A percentile compares a stretch with the other conserved stretches of the same genome.
Evolutionary conservation across 352 stramenopile genomes (phyloP).

Genomic region (Globisporangium solare): DNA sequence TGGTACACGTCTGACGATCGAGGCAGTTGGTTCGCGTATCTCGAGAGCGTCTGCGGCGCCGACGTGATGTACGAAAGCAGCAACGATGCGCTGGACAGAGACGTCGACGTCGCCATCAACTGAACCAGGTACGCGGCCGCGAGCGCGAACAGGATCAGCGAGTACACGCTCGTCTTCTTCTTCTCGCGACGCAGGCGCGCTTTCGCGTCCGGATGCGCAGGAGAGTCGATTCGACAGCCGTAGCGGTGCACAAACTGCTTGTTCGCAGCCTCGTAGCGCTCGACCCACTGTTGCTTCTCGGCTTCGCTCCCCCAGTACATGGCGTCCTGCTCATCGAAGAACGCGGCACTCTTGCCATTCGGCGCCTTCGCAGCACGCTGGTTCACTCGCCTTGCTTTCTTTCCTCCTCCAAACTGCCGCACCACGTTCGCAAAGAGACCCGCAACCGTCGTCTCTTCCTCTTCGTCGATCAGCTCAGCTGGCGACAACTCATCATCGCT

Average conservation of each 20-base stretch:
- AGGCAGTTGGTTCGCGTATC: neutral
- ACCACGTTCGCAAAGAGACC: slow-evolving; percentile 14
- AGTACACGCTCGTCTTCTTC: slow-evolving; percentile 16
- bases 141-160: slow-evolving; percentile 22
- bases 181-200: slow-evolving; percentile 22
- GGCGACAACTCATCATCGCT: slow-evolving; percentile 3
- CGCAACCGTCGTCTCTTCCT: slow-evolving; percentile 8
- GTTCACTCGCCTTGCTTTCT: neutral
- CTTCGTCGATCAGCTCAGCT: slow-evolving; percentile 8
- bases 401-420: slow-evolving; percentile 3
- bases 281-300: slow-evolving; percentile 27
- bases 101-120: slow-evolving; percentile 15
- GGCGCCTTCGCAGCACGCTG: neutral
- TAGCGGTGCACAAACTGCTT: slow-evolving; percentile 18
- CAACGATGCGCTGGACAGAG: neutral
- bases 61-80: neutral
- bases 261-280: slow-evolving; percentile 17
- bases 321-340: slow-evolving; percentile 25
- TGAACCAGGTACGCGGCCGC: slow-evolving; percentile 21
- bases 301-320: slow-evolving; percentile 17
- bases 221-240: slow-evolving; percentile 29
- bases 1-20: neutral
- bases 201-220: slow-evolving; percentile 17
- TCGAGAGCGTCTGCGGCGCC: neutral
- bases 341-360: neutral